These are phyloP conservation scores for Aegilops tauschii DNA, from an alignment of 176 grass and related monocot genomes.

Conservation along the genomic window DNA sequence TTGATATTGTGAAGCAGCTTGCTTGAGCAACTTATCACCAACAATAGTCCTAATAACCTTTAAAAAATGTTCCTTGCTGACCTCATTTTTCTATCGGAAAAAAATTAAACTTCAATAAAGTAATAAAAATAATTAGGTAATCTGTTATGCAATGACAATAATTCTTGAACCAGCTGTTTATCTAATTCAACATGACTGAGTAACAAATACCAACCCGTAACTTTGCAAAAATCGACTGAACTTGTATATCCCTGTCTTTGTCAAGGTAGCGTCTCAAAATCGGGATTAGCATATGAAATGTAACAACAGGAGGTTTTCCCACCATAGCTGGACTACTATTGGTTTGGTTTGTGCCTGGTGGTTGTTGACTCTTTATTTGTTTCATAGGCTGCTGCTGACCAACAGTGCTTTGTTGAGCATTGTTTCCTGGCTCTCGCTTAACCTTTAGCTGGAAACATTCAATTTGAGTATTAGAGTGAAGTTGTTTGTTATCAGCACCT, in stretches of 20 bases:
- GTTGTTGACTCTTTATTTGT: constrained; percentile 61
- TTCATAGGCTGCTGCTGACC: constrained; percentile 46
- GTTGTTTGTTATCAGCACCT: constrained; percentile 23
- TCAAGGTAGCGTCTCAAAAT: constrained; percentile 88
- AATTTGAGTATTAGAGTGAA: constrained; percentile 27
- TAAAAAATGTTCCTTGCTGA: constrained; percentile 93
- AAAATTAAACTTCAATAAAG: constrained; percentile 3
- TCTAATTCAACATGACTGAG: constrained; percentile 20
- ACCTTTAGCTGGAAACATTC: constrained; percentile 31
- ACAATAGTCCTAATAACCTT: constrained; percentile 89
- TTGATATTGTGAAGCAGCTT: constrained; percentile 83
- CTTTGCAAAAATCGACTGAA: constrained; percentile 79
- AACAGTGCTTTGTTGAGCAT: constrained; percentile 47
- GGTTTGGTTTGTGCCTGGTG: constrained; percentile 51
- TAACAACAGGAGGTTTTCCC: constrained; percentile 66
- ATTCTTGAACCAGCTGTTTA: constrained; percentile 1
- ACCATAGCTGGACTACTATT: constrained; percentile 37
- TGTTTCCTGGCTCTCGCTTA: constrained; percentile 50
- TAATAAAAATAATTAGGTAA: constrained; percentile 19
- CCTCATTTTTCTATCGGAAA: constrained; percentile 82
- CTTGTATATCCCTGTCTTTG: constrained; percentile 86
- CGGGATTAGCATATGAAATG: constrained; percentile 94
- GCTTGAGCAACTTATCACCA: constrained; percentile 95
- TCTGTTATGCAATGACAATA: neutral
- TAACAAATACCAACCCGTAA: constrained; percentile 66